phyloP scores from a whole-genome alignment of 352 stramenopile genomes.

The Halophytophthora polymorphica region DNA sequence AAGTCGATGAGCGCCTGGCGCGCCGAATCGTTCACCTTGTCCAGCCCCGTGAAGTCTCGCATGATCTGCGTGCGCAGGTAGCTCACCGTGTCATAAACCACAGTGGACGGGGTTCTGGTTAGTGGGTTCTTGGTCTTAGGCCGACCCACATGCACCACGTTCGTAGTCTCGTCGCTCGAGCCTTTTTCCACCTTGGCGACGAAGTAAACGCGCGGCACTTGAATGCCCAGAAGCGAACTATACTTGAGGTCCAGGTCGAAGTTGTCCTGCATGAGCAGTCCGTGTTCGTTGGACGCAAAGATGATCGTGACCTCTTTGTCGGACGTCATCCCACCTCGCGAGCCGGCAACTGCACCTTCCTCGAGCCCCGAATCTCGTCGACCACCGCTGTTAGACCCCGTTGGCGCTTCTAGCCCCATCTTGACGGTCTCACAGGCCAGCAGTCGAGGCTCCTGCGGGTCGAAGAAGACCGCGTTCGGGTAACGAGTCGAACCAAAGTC shows the following conservation, averaged over 20 bases:
- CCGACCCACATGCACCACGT: slow-evolving; percentile 31
- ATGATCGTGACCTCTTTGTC: slow-evolving; percentile 90
- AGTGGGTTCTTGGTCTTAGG: slow-evolving; percentile 27
- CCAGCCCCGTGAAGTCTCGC: slow-evolving; percentile 91
- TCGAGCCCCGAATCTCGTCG: slow-evolving; percentile 22
- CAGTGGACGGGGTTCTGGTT: slow-evolving; percentile 7
- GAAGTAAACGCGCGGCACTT: slow-evolving; percentile 80
- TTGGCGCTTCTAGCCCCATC: slow-evolving; percentile 28
- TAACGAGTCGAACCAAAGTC: slow-evolving; percentile 79
- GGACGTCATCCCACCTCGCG: slow-evolving; percentile 29
- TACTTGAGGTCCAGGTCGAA: slow-evolving; percentile 86
- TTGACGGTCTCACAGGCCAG: slow-evolving; percentile 84
- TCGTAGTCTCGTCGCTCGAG: slow-evolving; percentile 34
- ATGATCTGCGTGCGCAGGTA: slow-evolving; percentile 85
- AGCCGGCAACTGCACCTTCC: slow-evolving; percentile 5
- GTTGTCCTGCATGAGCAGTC: slow-evolving; percentile 89
- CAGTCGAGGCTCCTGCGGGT: slow-evolving; percentile 84
- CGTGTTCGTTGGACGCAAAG: slow-evolving; percentile 90
- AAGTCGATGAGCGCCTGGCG: slow-evolving; percentile 92
- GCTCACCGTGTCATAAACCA: slow-evolving; percentile 33
- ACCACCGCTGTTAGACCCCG: slow-evolving; percentile 1
- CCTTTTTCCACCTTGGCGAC: slow-evolving; percentile 48
- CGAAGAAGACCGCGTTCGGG: slow-evolving; percentile 88
- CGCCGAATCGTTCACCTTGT: slow-evolving; percentile 86
- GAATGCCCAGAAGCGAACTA: slow-evolving; percentile 79